phyloP scores from a whole-genome alignment of 345 rosid species.

The Syzygium oleosum region DNA sequence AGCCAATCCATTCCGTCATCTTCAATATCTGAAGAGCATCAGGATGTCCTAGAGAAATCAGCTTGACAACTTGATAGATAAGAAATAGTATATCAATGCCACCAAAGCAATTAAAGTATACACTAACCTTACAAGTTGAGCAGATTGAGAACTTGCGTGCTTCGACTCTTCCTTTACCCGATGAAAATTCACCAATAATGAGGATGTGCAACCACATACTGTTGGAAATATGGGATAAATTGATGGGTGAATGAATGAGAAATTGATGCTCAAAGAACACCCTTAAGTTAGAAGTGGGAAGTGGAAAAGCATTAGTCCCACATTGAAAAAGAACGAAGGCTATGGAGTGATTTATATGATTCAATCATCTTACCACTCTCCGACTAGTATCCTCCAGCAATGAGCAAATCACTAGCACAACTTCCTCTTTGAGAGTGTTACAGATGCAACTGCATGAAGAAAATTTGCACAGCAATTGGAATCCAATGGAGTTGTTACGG shows the following conservation, averaged over 20 bases:
- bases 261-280: too few relatives aligned
- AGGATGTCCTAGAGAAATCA: background rate
- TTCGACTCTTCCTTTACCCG: background rate
- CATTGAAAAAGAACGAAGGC: too few relatives aligned
- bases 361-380: background rate
- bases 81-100: background rate
- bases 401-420: background rate
- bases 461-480: background rate
- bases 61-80: background rate
- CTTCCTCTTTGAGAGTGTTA: background rate
- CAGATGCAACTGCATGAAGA: background rate
- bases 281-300: too few relatives aligned
- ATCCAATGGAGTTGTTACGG: background rate
- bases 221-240: too few relatives aligned
- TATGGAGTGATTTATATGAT: too few relatives aligned
- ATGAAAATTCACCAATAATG: background rate
- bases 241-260: too few relatives aligned
- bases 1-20: too few relatives aligned
- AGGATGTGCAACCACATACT: background rate
- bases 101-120: background rate
- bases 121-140: background rate
- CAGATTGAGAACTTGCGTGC: background rate
- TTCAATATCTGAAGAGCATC: too few relatives aligned
- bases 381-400: fast-evolving
- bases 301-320: background rate